phyloP scores from a whole-genome alignment of 2,329 filamentous ascomycete genomes.

The Colletotrichum sojae region DNA sequence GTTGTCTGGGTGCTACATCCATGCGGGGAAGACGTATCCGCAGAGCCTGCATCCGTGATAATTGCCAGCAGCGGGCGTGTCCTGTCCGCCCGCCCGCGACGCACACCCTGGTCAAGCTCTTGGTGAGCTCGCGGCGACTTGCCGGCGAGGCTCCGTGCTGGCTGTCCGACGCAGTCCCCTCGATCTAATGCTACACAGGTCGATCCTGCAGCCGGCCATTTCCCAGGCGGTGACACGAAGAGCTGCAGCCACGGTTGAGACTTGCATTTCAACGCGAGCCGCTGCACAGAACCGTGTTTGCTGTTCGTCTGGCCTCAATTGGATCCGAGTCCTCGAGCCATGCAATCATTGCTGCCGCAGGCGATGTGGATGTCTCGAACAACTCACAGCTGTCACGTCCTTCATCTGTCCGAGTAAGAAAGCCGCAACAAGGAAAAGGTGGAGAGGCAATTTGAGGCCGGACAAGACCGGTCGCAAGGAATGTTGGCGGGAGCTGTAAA shows the following conservation, averaged over 20 bases:
- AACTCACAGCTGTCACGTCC: neutral
- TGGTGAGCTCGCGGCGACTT: neutral
- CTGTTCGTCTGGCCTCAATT: neutral
- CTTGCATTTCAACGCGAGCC: neutral
- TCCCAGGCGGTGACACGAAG: neutral
- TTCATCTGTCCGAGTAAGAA: neutral
- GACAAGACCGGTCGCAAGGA: neutral
- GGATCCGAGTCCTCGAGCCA: neutral
- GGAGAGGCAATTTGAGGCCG: neutral
- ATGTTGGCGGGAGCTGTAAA: neutral
- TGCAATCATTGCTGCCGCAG: neutral
- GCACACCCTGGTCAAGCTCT: neutral
- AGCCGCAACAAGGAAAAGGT: neutral
- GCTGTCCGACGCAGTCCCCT: no score
- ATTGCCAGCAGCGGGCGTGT: neutral
- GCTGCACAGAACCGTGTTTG: neutral
- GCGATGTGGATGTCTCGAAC: neutral
- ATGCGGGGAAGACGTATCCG: neutral
- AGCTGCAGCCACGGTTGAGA: neutral
- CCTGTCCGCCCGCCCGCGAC: no score
- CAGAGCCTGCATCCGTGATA: neutral
- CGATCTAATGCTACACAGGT: neutral
- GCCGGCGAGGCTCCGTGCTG: neutral
- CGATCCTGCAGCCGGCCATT: conserved; percentile 1
- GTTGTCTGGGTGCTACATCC: neutral